Conservation (phyloP, 2,329 filamentous ascomycete species). For the Rhynchosporium secalis region DNA sequence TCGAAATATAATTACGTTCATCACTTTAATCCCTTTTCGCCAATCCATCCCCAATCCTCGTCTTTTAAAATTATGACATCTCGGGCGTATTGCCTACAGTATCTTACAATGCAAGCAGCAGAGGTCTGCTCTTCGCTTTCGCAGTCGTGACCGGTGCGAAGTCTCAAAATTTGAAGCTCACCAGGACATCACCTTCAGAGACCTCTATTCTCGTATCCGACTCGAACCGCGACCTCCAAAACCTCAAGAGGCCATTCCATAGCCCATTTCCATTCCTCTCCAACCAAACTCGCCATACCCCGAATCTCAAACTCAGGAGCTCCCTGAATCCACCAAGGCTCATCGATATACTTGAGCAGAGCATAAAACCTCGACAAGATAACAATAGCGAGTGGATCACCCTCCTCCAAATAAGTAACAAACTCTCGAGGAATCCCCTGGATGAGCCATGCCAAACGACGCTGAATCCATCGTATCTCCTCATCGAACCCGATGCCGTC, state of each 20-base stretch:
- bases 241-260: constrained; percentile 21
- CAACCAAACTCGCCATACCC: constrained; percentile 17
- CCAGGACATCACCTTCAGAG: background rate
- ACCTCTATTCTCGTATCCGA: background rate
- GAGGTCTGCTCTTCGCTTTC: background rate
- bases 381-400: constrained; percentile 15
- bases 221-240: constrained; percentile 3
- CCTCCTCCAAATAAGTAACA: constrained; percentile 7
- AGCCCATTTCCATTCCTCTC: constrained; percentile 14
- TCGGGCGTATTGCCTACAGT: background rate
- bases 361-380: constrained; percentile 22
- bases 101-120: background rate
- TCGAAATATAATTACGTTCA: too few relatives aligned
- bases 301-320: constrained; percentile 22
- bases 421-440: constrained; percentile 11
- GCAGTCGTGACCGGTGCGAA: background rate
- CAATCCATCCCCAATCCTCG: background rate
- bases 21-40: too few relatives aligned
- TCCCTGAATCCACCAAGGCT: constrained; percentile 22
- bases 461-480: constrained; percentile 14
- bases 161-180: background rate
- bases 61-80: background rate
- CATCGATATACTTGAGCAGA: constrained; percentile 19
- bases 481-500: constrained; percentile 5
- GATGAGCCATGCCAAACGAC: constrained; percentile 4